These are phyloP conservation scores for Solanum bulbocastanum DNA, from an alignment of 257 asterid genomes.

Conservation along the genomic window DNA sequence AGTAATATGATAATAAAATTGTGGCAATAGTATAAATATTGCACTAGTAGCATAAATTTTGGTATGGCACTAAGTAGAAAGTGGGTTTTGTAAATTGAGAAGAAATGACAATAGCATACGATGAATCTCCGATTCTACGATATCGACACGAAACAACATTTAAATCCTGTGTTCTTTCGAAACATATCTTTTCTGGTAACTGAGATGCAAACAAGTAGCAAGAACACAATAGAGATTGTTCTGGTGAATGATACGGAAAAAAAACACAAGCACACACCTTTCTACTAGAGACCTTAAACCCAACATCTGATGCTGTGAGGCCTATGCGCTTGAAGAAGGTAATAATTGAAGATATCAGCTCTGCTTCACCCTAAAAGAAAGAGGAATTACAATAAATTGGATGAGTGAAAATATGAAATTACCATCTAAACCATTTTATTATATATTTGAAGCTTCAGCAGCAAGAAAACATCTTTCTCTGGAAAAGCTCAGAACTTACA, in stretches of 20 bases:
- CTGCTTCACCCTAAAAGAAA: slow-evolving; percentile 82
- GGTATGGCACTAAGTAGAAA: not conserved
- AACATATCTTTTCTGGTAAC: not conserved
- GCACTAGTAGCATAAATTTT: not conserved
- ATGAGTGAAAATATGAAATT: not conserved
- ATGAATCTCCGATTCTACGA: not conserved
- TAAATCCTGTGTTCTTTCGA: not conserved
- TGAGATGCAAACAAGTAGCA: not conserved
- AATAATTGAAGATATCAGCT: slow-evolving; percentile 76
- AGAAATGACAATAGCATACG: not conserved
- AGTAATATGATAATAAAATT: not conserved
- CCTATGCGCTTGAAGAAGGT: slow-evolving; percentile 95
- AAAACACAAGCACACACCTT: slow-evolving; percentile 32
- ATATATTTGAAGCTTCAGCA: not conserved
- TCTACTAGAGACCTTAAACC: slow-evolving; percentile 88
- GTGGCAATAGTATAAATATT: not conserved
- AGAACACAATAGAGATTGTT: not conserved
- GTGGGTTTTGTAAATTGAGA: not conserved
- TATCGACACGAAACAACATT: not conserved
- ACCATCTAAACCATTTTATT: not conserved
- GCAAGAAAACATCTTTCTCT: not conserved
- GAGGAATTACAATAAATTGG: not conserved
- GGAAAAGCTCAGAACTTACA: not conserved
- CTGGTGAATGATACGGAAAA: not conserved
- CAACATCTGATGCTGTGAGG: slow-evolving; percentile 90